Conservation (phyloP, 306 rosid genomes). For the Vigna angularis region DNA sequence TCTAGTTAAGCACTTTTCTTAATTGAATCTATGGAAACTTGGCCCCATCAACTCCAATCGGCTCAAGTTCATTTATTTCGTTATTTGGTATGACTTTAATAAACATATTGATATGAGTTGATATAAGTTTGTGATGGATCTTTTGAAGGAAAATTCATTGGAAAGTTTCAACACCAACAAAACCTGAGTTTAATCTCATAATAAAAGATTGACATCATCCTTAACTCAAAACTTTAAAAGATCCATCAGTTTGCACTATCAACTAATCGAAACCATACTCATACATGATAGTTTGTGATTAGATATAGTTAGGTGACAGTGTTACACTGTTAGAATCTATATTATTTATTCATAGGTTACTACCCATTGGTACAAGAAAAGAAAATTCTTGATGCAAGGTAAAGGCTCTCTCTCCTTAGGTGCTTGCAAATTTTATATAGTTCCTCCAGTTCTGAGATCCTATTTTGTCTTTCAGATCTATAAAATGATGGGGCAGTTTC, state of each 20-base stretch:
- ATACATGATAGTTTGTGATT: background rate
- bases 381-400: constrained; percentile 29
- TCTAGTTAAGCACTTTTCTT: constrained; percentile 37
- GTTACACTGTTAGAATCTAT: background rate
- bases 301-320: background rate
- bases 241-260: background rate
- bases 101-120: too few relatives aligned
- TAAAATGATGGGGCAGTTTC: constrained; percentile 33
- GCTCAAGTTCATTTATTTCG: constrained; percentile 21
- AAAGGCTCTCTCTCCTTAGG: constrained; percentile 36
- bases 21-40: constrained; percentile 45
- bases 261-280: background rate
- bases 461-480: constrained; percentile 17
- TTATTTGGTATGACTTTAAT: background rate
- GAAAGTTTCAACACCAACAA: too few relatives aligned
- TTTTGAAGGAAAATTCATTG: too few relatives aligned
- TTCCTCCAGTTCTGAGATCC: constrained; percentile 42
- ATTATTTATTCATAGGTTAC: background rate
- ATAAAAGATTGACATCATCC: too few relatives aligned
- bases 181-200: too few relatives aligned
- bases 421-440: constrained; percentile 42
- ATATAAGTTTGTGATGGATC: too few relatives aligned
- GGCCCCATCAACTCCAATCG: constrained; percentile 40
- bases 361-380: constrained; percentile 26
- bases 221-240: too few relatives aligned